Evolutionary conservation across 306 rosid species (phyloP).

Genomic region (Fragaria vesca): DNA sequence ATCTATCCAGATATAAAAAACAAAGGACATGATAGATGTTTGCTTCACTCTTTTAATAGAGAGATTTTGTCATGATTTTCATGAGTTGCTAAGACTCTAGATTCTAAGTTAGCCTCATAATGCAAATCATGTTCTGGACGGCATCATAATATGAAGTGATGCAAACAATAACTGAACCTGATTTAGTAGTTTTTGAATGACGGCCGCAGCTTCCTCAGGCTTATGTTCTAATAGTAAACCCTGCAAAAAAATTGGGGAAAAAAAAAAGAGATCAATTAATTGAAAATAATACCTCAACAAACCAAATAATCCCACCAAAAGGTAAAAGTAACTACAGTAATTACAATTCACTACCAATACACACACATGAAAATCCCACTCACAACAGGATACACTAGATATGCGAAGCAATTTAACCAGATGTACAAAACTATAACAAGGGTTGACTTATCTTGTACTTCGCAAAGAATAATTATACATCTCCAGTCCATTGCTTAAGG

Average conservation of each 20-base stretch:
- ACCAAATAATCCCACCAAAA: neutral
- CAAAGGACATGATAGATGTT: neutral
- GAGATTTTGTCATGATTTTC: neutral
- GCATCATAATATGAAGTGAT: neutral
- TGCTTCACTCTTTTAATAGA: neutral
- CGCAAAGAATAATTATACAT: neutral
- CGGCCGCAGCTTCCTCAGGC: conserved; percentile 64
- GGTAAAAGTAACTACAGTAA: neutral
- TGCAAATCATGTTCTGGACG: neutral
- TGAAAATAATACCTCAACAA: conserved; percentile 13
- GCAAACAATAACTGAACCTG: conserved; percentile 46
- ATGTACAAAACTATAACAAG: neutral
- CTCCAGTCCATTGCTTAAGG: conserved; percentile 9
- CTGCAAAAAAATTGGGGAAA: conserved; percentile 28
- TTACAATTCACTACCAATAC: neutral
- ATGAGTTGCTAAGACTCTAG: neutral
- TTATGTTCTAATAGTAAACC: conserved; percentile 71
- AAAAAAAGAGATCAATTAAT: neutral
- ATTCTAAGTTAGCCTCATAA: neutral
- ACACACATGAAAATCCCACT: neutral
- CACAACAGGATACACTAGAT: neutral
- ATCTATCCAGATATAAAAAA: neutral
- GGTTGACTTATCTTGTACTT: neutral
- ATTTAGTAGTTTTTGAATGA: conserved; percentile 56
- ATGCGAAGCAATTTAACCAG: neutral